Base-by-base conservation (phyloP, 2,329 filamentous ascomycete genomes). In the Colletotrichum karsti region DNA sequence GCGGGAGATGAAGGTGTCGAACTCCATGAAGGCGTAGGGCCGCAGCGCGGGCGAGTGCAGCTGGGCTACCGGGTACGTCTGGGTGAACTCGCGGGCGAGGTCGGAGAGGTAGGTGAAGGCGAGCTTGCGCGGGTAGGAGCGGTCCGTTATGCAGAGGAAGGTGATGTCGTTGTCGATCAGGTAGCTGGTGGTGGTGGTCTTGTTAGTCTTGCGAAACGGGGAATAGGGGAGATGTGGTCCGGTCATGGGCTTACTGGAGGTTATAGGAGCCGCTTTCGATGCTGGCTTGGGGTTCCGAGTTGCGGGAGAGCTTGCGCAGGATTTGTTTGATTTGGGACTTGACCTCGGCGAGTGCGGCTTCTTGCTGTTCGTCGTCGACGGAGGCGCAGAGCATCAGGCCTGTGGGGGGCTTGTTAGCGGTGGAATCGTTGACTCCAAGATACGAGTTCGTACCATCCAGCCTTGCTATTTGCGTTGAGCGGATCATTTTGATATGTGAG, bases 91-190 rank as follows among this genome's bases (percentile, higher is more conserved):
- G 79, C 90, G 88, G 67, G 93, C 89, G 61, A 99, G 88, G 84
- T 99, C 96, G 74, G 93, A 90, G 69, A 99, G 94, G 87, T 98
- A 99, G 69, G 95, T 98, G 82, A 99, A 97, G 77, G 97, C 95
- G 54, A 99, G 92, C 83, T 99, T 98, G 81, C 96, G 95, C 66
- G 96, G 95, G 85, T 98, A 99, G 63, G 93, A 93, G 65, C 90
- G 88, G 81, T 98, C 95, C 85, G 93, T 95, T 81, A 99, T 95
- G 85, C 93, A 94, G 74, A 98, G 87, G 85, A 97, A 98, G 83
- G 94, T 91, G 73, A 99, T 87, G 74, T 93, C 91, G 76, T 90
- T 87, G 75, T 92, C 86, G 82, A 99, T 93, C 71, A 95, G 85
- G 85, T 97, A 97, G 87, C 92, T 94, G 75, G 51, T 41, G 33